Base-by-base conservation (phyloP, 352 stramenopile genomes). In the Pythium phragmiticola region DNA sequence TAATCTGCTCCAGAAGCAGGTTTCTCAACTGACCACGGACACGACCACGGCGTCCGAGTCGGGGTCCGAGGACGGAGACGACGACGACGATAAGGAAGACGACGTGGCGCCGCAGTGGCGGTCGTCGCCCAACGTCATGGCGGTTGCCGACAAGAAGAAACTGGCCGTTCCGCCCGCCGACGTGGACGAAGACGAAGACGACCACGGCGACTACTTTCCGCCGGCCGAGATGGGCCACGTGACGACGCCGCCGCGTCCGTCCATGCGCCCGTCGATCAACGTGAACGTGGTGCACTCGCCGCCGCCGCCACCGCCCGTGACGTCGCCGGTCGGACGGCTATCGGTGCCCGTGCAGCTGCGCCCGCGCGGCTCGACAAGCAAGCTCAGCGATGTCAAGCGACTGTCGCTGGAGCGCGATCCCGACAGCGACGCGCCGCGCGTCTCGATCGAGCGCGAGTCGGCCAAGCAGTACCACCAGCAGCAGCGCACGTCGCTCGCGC, bases 1-100 rank as follows among this genome's bases (percentile, higher is more conserved):
- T 33, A 83, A 63, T 36, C 58, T 92, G 45, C 74, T 92, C 56
- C 85, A 88, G 70, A 89, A 92, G 66, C 19, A 69, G 28, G 70
- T 79, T 42, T 64, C 60, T 11, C 51, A 63, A 2, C 9, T 19
- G 34, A 33, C 39, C 21, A 60, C 58, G 9, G 30, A 58, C 37
- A 59, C 39, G 6, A 46, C 54, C 43, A 63, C 64, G 5, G 46
- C 42, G 4, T 65, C 63, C 53, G 66, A 68, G n/a, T 58, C 55
- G n/a, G 49, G 28, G 4, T 34, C 34, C 8, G 51, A 60, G 7
- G 48, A 47, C 33, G 48, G 49, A 13, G 56, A 63, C 12, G 50
- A 54, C 28, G 48, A 41, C 13, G 16, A 53, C 23, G 47, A 39
- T 13, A 51, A 63, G 5, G 56, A 54, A 23, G 48, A 41, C 13